Evolutionary conservation across 805 yeast species (phyloP).

Genomic region (Saccharomycopsis guyanensis): DNA sequence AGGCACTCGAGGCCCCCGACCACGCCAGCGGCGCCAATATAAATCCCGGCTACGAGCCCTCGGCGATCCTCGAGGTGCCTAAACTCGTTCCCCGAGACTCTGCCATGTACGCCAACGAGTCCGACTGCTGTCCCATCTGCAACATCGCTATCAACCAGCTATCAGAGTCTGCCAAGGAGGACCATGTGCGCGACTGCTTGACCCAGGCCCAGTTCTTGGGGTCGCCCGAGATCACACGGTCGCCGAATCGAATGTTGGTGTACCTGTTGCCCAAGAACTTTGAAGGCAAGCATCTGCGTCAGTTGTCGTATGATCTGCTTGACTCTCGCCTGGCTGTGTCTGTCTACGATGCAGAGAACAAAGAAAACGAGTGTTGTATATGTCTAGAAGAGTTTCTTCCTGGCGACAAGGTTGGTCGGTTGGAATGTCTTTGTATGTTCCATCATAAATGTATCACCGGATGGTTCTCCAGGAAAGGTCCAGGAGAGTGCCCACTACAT

Average conservation of each 20-base stretch:
- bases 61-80: neutral
- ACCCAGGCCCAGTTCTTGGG: slow-evolving; percentile 52
- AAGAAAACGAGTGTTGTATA: slow-evolving; percentile 77
- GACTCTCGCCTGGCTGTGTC: too few relatives aligned
- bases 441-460: slow-evolving; percentile 85
- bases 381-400: slow-evolving; percentile 84
- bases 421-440: slow-evolving; percentile 91
- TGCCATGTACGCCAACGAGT: slow-evolving; percentile 3
- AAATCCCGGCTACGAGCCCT: too few relatives aligned
- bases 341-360: neutral
- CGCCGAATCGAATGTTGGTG: slow-evolving; percentile 78
- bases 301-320: too few relatives aligned
- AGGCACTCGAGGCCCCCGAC: slow-evolving; percentile 29
- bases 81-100: neutral
- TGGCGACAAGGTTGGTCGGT: slow-evolving; percentile 83
- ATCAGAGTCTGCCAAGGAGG: slow-evolving; percentile 38
- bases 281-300: neutral
- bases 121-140: slow-evolving; percentile 31
- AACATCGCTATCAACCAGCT: slow-evolving; percentile 23
- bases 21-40: neutral
- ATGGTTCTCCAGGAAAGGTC: slow-evolving; percentile 86
- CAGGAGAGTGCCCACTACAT: slow-evolving; percentile 84
- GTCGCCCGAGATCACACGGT: slow-evolving; percentile 47
- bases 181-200: slow-evolving; percentile 68
- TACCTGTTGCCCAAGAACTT: slow-evolving; percentile 35